A percentile compares a stretch with the other conserved stretches of the same genome.
phyloP scores from a whole-genome alignment of 495 filamentous ascomycete genomes.

The Talaromyces borbonicus region DNA sequence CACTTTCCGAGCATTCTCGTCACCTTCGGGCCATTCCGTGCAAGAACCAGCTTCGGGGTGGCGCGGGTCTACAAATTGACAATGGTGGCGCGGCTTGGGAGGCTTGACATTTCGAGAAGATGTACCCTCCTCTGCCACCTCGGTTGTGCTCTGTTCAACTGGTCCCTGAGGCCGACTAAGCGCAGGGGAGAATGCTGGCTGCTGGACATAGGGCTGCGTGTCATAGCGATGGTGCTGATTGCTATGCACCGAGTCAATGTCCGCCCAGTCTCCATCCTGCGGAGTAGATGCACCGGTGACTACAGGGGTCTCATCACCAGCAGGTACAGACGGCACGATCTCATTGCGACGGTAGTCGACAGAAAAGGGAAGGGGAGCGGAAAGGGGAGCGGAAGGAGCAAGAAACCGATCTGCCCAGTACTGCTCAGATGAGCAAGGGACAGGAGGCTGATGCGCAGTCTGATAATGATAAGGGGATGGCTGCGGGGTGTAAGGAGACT shows the following conservation, averaged over 20 bases:
- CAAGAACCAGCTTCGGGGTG: no score
- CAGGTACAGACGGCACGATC: not conserved
- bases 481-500: not conserved
- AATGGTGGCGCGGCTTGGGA: no score
- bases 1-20: slow-evolving; percentile 46
- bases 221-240: not conserved
- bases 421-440: not conserved
- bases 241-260: not conserved
- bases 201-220: not conserved
- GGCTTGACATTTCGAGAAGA: no score
- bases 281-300: not conserved
- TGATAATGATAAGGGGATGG: not conserved
- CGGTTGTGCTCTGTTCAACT: no score
- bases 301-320: not conserved
- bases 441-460: not conserved
- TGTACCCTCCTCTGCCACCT: no score
- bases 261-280: not conserved
- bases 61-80: no score
- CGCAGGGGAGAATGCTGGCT: no score
- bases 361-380: no score
- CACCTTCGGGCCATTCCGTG: not conserved
- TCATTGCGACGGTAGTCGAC: not conserved
- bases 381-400: not conserved
- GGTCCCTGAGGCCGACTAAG: no score
- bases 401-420: not conserved